A percentile compares a stretch with the other conserved stretches of the same genome.
These are phyloP conservation scores for Kodamaea sp. DNA, from an alignment of 1,139 yeast genomes.

Conservation along the genomic window DNA sequence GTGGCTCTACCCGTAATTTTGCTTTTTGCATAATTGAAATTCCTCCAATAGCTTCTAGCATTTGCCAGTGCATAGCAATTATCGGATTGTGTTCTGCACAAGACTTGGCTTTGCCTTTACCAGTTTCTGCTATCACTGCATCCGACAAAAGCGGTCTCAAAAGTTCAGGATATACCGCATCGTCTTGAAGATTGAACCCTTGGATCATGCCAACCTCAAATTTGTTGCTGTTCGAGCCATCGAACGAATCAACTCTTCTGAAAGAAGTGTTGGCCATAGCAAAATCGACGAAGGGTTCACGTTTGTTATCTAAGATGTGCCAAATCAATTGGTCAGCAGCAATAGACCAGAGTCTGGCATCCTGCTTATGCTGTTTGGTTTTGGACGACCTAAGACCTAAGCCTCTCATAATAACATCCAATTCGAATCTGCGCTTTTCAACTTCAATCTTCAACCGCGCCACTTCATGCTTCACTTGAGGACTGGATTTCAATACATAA, in stretches of 20 bases:
- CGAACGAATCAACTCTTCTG: constrained; percentile 55
- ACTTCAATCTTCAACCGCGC: constrained; percentile 55
- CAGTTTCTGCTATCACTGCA: constrained; percentile 13
- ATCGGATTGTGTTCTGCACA: constrained; percentile 31
- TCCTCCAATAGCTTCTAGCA: constrained; percentile 84
- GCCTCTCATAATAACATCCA: constrained; percentile 68
- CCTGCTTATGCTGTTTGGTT: constrained; percentile 31
- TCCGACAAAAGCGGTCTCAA: constrained; percentile 49
- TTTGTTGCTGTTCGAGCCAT: constrained; percentile 59
- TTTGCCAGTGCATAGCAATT: constrained; percentile 65
- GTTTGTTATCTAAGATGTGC: constrained; percentile 58
- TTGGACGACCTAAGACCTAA: constrained; percentile 51
- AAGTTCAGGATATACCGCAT: constrained; percentile 69
- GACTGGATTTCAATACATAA: constrained; percentile 24
- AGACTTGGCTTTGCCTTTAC: constrained; percentile 1
- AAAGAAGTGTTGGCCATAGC: constrained; percentile 65
- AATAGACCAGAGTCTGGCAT: constrained; percentile 38
- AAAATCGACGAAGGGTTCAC: constrained; percentile 71
- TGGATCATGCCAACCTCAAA: constrained; percentile 66
- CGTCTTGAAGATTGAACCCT: constrained; percentile 66
- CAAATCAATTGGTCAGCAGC: constrained; percentile 65
- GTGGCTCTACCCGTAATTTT: constrained; percentile 61
- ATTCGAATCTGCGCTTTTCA: constrained; percentile 56
- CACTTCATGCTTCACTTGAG: constrained; percentile 30
- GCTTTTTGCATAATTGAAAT: constrained; percentile 58